Evolutionary conservation across 148 eudicot species (phyloP).

Genomic region (Vaccinium vitisidaea): DNA sequence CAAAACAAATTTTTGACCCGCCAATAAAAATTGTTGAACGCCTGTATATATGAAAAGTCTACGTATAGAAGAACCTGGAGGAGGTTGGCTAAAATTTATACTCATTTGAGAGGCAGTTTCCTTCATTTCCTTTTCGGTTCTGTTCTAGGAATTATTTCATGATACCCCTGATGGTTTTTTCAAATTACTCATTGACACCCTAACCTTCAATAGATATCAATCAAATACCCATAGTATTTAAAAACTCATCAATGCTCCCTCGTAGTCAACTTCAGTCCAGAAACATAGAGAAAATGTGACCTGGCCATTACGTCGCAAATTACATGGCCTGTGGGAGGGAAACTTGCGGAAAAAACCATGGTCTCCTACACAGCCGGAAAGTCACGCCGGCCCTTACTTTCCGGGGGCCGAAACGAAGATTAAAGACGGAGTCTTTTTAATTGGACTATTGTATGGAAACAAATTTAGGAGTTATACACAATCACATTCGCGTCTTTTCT

Average conservation of each 20-base stretch:
- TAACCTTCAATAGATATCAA: background rate
- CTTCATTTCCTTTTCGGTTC: background rate
- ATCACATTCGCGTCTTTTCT: too few relatives aligned
- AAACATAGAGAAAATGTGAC: background rate
- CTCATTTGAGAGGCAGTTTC: background rate
- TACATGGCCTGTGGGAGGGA: background rate
- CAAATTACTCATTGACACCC: background rate
- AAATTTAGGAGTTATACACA: too few relatives aligned
- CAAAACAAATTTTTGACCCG: too few relatives aligned
- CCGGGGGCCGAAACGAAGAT: too few relatives aligned
- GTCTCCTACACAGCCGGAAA: too few relatives aligned
- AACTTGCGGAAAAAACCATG: background rate
- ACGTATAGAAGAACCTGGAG: background rate
- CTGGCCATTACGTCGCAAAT: background rate
- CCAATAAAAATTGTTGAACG: background rate
- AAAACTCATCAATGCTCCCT: background rate
- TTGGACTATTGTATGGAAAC: too few relatives aligned
- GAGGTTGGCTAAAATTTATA: background rate
- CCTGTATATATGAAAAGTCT: background rate
- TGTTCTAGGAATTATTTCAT: background rate
- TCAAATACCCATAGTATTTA: background rate
- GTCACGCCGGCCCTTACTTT: too few relatives aligned
- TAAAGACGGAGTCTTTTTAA: too few relatives aligned
- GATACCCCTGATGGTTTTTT: background rate
- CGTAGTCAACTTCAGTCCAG: background rate